A percentile compares a stretch with the other conserved stretches of the same genome.
phyloP scores from a whole-genome alignment of 306 rosid species.

The Astragalus glycyphyllos region DNA sequence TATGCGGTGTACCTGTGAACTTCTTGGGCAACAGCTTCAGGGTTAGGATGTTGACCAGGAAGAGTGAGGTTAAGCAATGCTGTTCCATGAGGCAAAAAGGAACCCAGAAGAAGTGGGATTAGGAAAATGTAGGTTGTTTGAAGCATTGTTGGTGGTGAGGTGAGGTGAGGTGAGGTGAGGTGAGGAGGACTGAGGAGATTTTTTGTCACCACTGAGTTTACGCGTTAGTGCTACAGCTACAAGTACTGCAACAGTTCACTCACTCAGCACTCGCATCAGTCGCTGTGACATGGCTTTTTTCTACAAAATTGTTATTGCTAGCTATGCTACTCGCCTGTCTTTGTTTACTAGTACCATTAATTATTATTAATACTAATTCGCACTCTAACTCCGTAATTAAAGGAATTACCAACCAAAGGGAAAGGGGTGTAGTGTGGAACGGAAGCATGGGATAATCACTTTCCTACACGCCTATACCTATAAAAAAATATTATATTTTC shows the following conservation, averaged over 20 bases:
- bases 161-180: too few species aligned
- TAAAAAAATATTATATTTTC: too few species aligned
- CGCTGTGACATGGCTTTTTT: neutral
- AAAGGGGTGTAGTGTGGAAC: conserved; percentile 20
- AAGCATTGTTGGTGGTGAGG: conserved; percentile 55
- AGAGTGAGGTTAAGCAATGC: conserved; percentile 74
- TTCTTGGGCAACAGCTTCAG: conserved; percentile 69
- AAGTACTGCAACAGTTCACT: neutral
- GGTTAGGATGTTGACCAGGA: conserved; percentile 83
- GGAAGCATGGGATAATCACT: conserved; percentile 32
- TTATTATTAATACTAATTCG: conserved; percentile 3
- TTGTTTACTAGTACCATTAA: conserved; percentile 15
- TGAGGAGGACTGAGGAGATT: neutral
- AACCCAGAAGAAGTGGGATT: conserved; percentile 47
- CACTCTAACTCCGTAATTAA: conserved; percentile 30
- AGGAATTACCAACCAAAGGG: conserved; percentile 20
- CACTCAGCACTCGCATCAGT: conserved; percentile 24
- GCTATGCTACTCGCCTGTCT: neutral
- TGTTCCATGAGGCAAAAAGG: conserved; percentile 42
- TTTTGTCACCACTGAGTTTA: neutral
- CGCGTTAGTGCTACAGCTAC: neutral
- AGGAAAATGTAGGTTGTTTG: conserved; percentile 63
- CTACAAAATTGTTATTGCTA: conserved; percentile 3
- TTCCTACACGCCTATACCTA: too few species aligned
- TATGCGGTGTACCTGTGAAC: conserved; percentile 73